phyloP scores from a whole-genome alignment of 805 yeast genomes.

The Candida succiphila region DNA sequence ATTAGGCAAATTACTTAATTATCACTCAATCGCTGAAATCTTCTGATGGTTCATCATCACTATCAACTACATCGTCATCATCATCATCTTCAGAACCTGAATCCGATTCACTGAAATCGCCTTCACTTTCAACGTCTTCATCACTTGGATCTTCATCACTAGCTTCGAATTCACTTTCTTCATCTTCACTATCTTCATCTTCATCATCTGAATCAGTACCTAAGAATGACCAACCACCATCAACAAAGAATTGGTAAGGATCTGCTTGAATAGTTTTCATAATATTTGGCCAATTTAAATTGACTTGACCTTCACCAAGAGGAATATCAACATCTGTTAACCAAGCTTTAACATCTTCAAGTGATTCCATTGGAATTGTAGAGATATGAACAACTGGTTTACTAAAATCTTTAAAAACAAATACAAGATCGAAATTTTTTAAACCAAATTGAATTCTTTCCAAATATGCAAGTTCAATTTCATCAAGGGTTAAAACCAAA shows the following conservation, averaged over 20 bases:
- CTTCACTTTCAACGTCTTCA: slow-evolving; percentile 32
- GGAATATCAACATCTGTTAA: slow-evolving; percentile 96
- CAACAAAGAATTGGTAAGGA: slow-evolving; percentile 87
- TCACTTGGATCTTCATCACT: slow-evolving; percentile 52
- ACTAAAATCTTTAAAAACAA: slow-evolving; percentile 84
- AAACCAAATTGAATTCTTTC: slow-evolving; percentile 97
- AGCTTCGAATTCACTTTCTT: slow-evolving; percentile 58
- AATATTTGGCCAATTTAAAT: slow-evolving; percentile 90
- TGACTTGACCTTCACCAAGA: slow-evolving; percentile 87
- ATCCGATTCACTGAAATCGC: slow-evolving; percentile 16
- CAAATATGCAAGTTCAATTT: slow-evolving; percentile 87
- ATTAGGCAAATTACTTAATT: neutral
- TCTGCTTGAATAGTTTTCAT: slow-evolving; percentile 91
- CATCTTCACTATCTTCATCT: slow-evolving; percentile 57
- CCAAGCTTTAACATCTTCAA: slow-evolving; percentile 95
- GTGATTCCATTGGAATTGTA: slow-evolving; percentile 85
- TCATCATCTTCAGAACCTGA: slow-evolving; percentile 14
- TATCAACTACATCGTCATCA: slow-evolving; percentile 17
- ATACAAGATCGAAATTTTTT: slow-evolving; percentile 94
- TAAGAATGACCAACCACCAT: slow-evolving; percentile 95
- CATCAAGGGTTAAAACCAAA: slow-evolving; percentile 81
- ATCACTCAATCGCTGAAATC: slow-evolving; percentile 18
- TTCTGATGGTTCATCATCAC: slow-evolving; percentile 18
- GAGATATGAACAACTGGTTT: slow-evolving; percentile 87
- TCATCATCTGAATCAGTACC: slow-evolving; percentile 82